Base-by-base conservation (phyloP, 2,329 filamentous ascomycete genomes). In the Exophiala viscosa region DNA sequence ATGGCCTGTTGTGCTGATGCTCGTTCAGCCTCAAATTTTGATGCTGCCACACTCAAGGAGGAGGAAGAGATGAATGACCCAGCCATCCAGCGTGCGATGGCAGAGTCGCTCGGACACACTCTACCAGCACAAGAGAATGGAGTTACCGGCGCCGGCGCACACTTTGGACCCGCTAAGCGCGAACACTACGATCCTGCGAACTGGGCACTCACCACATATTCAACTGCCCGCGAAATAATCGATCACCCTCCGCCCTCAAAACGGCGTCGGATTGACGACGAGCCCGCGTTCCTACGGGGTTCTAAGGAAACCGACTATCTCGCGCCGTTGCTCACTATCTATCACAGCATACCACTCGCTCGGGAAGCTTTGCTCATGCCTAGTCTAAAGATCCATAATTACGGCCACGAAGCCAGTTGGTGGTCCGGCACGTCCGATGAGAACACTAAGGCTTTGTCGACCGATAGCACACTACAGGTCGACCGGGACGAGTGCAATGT, bases 271-370 rank as follows among this genome's bases (percentile, higher is more conserved):
- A 65, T 70, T 15, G 61, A 69, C 4, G 73, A 69, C 32, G 73
- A 80, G 57, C 83, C 82, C 11, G 75, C 75, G 13, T 80, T 85
- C 52, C 67, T 85, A 46, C 82, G 82, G 52, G 80, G 79, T 13
- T 69, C 77, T 2, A 71, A 76, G 10, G 72, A 75, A 39, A 72
- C 70, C 38, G 73, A 79, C 52, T 80, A 81, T 60, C 68, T 84
- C n/a, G 76, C 79, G 23, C 77, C 76, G 3, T 68, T 84, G 15
- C 62, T 86, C 39, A 83, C 81, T 4, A 83, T 86, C 52, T 72
- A 83, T n/a, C 80, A 83, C 62, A 73, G 77, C 15, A 83, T 85
- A 50, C 81, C 82, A 3, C 67, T 79, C 28, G 78, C 77, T 15
- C 74, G 81, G 50, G 80, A 84, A 62, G 76, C 78, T 7, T 70